Evolutionary conservation across 2,329 filamentous ascomycete species (phyloP).

Genomic region (Fusarium nodosum): DNA sequence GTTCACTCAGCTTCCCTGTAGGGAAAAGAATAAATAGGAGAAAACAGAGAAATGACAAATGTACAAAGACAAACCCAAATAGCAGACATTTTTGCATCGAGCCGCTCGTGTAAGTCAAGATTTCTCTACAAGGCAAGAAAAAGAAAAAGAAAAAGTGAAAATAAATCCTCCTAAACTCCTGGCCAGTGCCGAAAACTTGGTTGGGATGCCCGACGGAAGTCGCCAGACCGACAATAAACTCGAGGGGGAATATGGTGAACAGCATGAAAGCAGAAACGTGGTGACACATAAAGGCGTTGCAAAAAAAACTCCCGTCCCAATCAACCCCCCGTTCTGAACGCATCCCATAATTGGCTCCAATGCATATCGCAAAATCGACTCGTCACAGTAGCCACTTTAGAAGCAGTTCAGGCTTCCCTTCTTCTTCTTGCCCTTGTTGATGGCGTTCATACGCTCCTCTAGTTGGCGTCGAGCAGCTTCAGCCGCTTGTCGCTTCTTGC

Average conservation of each 20-base stretch:
- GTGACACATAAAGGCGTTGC: slow-evolving; percentile 46
- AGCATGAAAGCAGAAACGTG: slow-evolving; percentile 47
- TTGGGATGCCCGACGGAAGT: slow-evolving; percentile 31
- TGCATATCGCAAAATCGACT: slow-evolving; percentile 22
- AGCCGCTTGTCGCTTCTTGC: slow-evolving; percentile 89
- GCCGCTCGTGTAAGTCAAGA: slow-evolving; percentile 49
- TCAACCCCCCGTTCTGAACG: slow-evolving; percentile 29
- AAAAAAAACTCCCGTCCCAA: slow-evolving; percentile 25
- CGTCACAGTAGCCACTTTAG: slow-evolving; percentile 63
- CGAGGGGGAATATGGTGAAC: slow-evolving; percentile 48
- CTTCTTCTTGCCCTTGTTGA: slow-evolving; percentile 92
- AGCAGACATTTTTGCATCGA: slow-evolving; percentile 42
- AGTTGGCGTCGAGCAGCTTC: slow-evolving; percentile 90
- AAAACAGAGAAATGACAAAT: slow-evolving; percentile 32
- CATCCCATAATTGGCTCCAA: slow-evolving; percentile 26
- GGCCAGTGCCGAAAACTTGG: slow-evolving; percentile 50
- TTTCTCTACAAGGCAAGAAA: slow-evolving; percentile 29
- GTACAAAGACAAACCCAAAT: slow-evolving; percentile 40
- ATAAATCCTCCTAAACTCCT: slow-evolving; percentile 51
- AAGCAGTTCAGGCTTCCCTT: slow-evolving; percentile 98
- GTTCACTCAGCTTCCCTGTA: slow-evolving; percentile 33
- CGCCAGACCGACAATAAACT: slow-evolving; percentile 44
- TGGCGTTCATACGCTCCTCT: slow-evolving; percentile 93
- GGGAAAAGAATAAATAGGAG: slow-evolving; percentile 42
- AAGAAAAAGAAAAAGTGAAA: slow-evolving; percentile 28